Evolutionary conservation across 495 filamentous ascomycete species (phyloP), one percentile per base, ranked within the genome.

Genomic region (Aspergillus panamensis): DNA sequence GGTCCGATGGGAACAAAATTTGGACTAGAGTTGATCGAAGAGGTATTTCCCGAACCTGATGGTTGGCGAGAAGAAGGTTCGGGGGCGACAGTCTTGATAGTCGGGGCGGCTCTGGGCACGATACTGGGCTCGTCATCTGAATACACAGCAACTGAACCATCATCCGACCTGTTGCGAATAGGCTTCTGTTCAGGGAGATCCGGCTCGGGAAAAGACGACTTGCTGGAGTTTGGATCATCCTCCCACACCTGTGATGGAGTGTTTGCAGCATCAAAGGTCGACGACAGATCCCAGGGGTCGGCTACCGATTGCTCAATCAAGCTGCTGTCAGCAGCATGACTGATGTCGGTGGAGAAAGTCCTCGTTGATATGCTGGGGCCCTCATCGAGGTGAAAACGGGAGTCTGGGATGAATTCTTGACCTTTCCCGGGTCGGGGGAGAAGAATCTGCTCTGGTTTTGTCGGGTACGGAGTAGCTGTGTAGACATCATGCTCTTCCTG

Each of bases 401-500:
- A 72, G 45, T 74, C 69, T 48, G 71, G 64, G 50, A 76, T 64
- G 40, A 71, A 73, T 19, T 69, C 58, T 35, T 71, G 74, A 2
- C 75, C 76, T 69, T 76, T 77, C 10, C 73, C 75, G 16, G 73
- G 74, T 44, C 70, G 72, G 14, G 80, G 80, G 48, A 77, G 59
- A 42, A 82, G 66, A 12, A 82, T 70, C 51, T 82, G 80, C 54
- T 76, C 78, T 31, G 79, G 77, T 48, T 80, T 80, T 33, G 80
- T 81, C 16, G 80, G 80, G 60, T 74, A 82, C 14, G 80, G 78
- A 10, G 70, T 78, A 33, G 70, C 65, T 20, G 66, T 68, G 62
- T 80, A 79, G 37, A 78, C 63, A 61, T 75, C 67, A 6, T 65
- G 61, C 53, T 76, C 73, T 53, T 77, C 61, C 52, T 73, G 62